Conservation (phyloP, 306 rosid species). For the Glycine soja region DNA sequence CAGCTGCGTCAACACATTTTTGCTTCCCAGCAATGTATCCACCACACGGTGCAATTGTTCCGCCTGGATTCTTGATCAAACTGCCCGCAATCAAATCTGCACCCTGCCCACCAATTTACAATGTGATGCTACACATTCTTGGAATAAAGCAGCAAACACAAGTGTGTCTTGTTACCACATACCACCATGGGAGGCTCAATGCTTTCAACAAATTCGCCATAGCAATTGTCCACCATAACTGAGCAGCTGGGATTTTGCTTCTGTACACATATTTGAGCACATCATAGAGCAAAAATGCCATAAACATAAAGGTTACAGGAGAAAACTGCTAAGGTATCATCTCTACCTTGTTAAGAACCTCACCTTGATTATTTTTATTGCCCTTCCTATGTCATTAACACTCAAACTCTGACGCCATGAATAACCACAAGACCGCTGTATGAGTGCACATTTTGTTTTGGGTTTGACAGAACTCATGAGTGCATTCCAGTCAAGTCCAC, state of each 20-base stretch:
- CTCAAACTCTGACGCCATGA: slow-evolving; percentile 96
- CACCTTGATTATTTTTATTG: slow-evolving; percentile 82
- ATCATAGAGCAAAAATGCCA: slow-evolving; percentile 20
- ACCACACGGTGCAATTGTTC: slow-evolving; percentile 93
- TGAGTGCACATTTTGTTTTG: slow-evolving; percentile 82
- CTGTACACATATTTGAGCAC: slow-evolving; percentile 49
- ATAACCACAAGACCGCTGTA: slow-evolving; percentile 96
- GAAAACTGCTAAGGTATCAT: background rate
- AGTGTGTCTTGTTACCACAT: slow-evolving; percentile 42
- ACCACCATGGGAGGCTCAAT: slow-evolving; percentile 95
- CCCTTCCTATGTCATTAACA: slow-evolving; percentile 73
- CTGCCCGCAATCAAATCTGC: slow-evolving; percentile 98
- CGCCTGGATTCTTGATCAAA: slow-evolving; percentile 94
- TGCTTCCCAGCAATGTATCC: slow-evolving; percentile 90
- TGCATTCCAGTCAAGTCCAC: slow-evolving; percentile 84
- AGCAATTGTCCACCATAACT: slow-evolving; percentile 97
- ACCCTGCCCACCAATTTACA: slow-evolving; percentile 61
- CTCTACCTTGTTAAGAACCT: slow-evolving; percentile 18
- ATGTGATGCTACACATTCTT: slow-evolving; percentile 38
- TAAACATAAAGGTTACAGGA: background rate
- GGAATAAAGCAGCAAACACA: slow-evolving; percentile 39
- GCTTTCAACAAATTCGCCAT: slow-evolving; percentile 93
- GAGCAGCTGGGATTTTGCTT: slow-evolving; percentile 83
- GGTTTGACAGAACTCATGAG: slow-evolving; percentile 74
- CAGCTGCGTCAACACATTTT: slow-evolving; percentile 84